Base-by-base conservation (phyloP, 371 early-diverging fungal genomes). In the Capillidium heterosporum region DNA sequence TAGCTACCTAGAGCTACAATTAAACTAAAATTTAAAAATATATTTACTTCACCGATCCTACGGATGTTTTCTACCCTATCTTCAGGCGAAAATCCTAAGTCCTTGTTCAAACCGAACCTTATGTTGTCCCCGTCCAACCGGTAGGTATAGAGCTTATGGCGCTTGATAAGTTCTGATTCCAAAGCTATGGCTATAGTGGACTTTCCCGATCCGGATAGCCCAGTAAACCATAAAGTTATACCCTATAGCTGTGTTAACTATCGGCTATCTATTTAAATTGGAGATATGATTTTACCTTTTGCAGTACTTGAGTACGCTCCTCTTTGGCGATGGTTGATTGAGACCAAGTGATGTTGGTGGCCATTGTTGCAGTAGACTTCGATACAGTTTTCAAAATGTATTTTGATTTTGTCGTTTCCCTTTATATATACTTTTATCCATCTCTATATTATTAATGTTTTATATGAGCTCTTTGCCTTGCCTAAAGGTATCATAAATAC, bases 41-140 rank as follows among this genome's bases (percentile, higher is more conserved):
- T n/a, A 21, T 56, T 53, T 67, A 80, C 89, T 69, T 93, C 92
- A 8, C 85, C 78, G 59, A 93, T 89, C 54, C 94, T 78, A 48
- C 94, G 81, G 64, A 93, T 92, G 74, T 93, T 93, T 63, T 93
- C 94, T 0, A 81, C 81, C 49, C 94, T 82, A 60, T 91, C 94
- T 35, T 83, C 84, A 49, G 87, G 85, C 41, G 87, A 83, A 64
- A 91, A 91, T 23, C 89, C 90, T 44, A 93, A 74, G 66, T 92
- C 84, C 71, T 89, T 89, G 76, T 94, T 94, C 58, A 94, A 71
- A 19, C 94, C 94, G 58, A 92, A 91, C 26, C 94, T 84, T 56
- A 94, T 83, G 67, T 94, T 94, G 72, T 94, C 94, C 53, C 94
- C 94, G 63, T 94, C 94, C 42, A 94, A 79, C 21, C 92, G 82